These are phyloP conservation scores for Talaromyces borbonicus DNA, from an alignment of 495 filamentous ascomycete species.

Conservation along the genomic window DNA sequence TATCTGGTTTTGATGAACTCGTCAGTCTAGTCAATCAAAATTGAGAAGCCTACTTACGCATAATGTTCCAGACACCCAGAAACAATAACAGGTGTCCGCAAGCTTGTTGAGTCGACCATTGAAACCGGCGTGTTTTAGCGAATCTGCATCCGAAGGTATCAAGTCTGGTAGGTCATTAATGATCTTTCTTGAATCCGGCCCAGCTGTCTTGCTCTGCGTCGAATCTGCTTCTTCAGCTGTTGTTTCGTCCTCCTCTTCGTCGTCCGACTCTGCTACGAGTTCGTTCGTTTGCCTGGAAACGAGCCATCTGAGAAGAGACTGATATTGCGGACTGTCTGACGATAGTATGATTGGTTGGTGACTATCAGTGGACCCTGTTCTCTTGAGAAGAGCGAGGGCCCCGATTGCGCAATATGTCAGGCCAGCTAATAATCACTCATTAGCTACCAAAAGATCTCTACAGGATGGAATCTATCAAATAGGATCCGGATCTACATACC, in stretches of 20 bases:
- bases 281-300: constrained; percentile 59
- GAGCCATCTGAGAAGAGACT: constrained; percentile 51
- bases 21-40: not conserved
- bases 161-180: constrained; percentile 27
- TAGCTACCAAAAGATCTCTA: constrained; percentile 7
- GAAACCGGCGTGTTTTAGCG: constrained; percentile 54
- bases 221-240: constrained; percentile 29
- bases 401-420: constrained; percentile 78
- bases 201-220: not conserved
- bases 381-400: constrained; percentile 61
- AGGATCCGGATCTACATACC: constrained; percentile 42
- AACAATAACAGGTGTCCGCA: constrained; percentile 89
- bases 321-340: constrained; percentile 25
- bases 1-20: constrained; percentile 37
- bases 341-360: constrained; percentile 18
- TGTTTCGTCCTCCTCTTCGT: constrained; percentile 40
- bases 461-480: constrained; percentile 1
- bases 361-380: constrained; percentile 15
- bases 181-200: constrained; percentile 14
- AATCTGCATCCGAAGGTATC: constrained; percentile 17
- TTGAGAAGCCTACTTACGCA: constrained; percentile 32
- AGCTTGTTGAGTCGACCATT: constrained; percentile 84
- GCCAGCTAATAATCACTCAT: constrained; percentile 54
- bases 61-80: constrained; percentile 74
- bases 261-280: constrained; percentile 37